phyloP scores from a whole-genome alignment of 306 rosid genomes.

The Senna tora region DNA sequence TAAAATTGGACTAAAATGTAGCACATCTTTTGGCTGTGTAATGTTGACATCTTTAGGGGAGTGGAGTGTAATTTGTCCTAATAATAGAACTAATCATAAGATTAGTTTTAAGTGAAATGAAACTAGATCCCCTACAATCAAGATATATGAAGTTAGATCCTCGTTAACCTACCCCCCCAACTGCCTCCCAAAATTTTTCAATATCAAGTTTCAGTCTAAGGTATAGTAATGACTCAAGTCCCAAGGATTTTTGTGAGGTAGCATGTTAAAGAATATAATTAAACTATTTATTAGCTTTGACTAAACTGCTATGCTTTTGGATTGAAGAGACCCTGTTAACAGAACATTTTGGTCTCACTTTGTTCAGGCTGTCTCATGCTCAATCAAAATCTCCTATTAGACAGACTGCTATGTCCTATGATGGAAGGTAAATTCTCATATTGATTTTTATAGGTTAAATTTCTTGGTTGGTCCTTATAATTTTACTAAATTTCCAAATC shows the following conservation, averaged over 20 bases:
- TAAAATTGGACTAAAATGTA: too few species aligned
- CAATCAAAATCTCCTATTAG: conserved; percentile 89
- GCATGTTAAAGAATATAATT: background rate
- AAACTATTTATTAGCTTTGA: background rate
- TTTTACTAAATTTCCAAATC: too few species aligned
- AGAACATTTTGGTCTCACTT: conserved; percentile 23
- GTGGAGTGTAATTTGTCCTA: too few species aligned
- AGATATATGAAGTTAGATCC: background rate
- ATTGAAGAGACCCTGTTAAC: background rate
- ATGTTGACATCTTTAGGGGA: too few species aligned
- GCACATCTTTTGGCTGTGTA: too few species aligned
- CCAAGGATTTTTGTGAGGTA: background rate
- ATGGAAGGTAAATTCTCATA: conserved; percentile 75
- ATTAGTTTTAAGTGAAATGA: too few species aligned
- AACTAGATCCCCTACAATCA: background rate
- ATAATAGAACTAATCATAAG: background rate
- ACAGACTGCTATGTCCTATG: conserved; percentile 89
- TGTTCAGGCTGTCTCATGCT: conserved; percentile 72
- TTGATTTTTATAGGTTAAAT: too few species aligned
- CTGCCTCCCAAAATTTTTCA: background rate
- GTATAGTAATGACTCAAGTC: background rate
- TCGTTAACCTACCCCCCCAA: background rate
- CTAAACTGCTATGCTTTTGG: background rate
- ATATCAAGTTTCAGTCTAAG: too few species aligned
- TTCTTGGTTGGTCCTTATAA: too few species aligned